Evolutionary conservation across 139 green algal genomes (phyloP), one percentile per base, ranked within the genome.

Genomic region (Chlorella sp.): DNA sequence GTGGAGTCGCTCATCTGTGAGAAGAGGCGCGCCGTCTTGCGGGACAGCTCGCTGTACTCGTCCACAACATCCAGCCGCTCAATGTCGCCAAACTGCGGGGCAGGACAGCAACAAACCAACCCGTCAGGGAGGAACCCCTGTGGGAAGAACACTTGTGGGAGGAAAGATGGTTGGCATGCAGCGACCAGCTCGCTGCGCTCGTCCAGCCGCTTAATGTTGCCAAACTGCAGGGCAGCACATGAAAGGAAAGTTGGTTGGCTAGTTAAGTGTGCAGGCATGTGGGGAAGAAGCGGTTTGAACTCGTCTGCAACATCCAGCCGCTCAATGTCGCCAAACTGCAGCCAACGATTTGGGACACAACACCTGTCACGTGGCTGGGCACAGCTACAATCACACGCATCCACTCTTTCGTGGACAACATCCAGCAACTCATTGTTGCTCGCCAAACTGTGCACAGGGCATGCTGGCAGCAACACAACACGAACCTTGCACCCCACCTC

Each of bases 11-110:
- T 83, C 71, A 95, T 90, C 12, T 89, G 79, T 53, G 61, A 53
- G 75, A 95, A 96, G 78, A 95, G 92, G 79, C 89, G 90, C 15
- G 95, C 91, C 28, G 91, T 96, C 86, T 96, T 96, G 42, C 89
- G 86, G 16, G 93, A 89, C 48, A 96, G 91, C 83, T 96, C 84
- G 40, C 32, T 39, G 71, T 88, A 88, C 84, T 88, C 84, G 32
- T 88, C 84, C 68, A 81, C 57, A 28, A 88, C 68, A 21, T 88
- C 84, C 68, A 88, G 84, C 84, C 84, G 84, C 84, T 88, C 84
- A 28, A 88, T 81, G 84, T 88, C 83, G 28, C 83, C 83, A 61
- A 42, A 88, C 83, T 88, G 83, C 15, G 26, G 3, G 91, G 0
- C 88, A 22, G 16, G 21, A 40, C n/a, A 81, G 75, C 57, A 53